Evolutionary conservation across 352 stramenopile species (phyloP).

Genomic region (Pythium sukuiense): DNA sequence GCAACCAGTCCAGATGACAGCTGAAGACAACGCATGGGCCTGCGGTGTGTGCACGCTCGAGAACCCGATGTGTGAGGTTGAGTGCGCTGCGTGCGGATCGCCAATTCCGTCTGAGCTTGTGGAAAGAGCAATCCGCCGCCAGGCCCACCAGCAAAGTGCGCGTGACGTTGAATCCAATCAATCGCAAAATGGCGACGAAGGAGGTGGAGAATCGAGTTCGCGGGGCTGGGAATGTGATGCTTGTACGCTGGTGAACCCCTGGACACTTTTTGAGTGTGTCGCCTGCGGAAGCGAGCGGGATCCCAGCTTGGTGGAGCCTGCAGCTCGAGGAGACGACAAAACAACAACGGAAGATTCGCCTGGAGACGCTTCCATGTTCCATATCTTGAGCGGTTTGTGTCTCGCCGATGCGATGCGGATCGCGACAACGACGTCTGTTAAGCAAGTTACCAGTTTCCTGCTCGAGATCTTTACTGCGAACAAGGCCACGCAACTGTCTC

Average conservation of each 20-base stretch:
- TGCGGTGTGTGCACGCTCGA: slow-evolving; percentile 73
- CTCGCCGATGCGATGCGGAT: slow-evolving; percentile 14
- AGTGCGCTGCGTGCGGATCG: slow-evolving; percentile 67
- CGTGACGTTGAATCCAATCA: not conserved
- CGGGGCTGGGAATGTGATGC: slow-evolving; percentile 56
- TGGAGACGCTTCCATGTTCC: not conserved
- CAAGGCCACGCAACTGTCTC: not conserved
- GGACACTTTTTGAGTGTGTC: slow-evolving; percentile 43
- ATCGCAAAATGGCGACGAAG: not conserved
- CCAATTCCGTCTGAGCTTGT: slow-evolving; percentile 52
- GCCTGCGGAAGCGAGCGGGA: slow-evolving; percentile 58
- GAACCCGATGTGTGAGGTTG: slow-evolving; percentile 52
- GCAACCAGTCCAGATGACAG: slow-evolving; percentile 23
- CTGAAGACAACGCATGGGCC: slow-evolving; percentile 46
- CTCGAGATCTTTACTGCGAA: slow-evolving; percentile 5
- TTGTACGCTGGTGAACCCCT: slow-evolving; percentile 73
- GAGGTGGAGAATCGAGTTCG: not conserved
- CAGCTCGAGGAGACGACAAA: slow-evolving; percentile 15
- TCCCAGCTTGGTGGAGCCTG: slow-evolving; percentile 34
- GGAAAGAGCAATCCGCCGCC: slow-evolving; percentile 19
- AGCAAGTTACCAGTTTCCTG: slow-evolving; percentile 21
- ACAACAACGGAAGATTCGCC: not conserved
- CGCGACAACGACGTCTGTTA: slow-evolving; percentile 2
- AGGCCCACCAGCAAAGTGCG: slow-evolving; percentile 19
- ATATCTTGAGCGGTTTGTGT: slow-evolving; percentile 10